Evolutionary conservation across 371 early-diverging fungal species (phyloP).

Genomic region (Apophysomyces ossiformis): DNA sequence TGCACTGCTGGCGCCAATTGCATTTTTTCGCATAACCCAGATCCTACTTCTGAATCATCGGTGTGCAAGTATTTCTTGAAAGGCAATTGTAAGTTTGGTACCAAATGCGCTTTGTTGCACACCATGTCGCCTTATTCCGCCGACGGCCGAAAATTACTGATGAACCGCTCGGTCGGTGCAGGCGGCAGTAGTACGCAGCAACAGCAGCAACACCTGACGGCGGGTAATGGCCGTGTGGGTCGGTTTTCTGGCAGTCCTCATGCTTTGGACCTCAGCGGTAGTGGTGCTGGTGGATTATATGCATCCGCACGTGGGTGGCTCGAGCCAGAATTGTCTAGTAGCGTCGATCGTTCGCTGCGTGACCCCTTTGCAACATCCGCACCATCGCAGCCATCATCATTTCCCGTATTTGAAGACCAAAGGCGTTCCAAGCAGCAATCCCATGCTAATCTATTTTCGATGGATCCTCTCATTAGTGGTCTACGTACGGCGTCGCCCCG

Average conservation of each 20-base stretch:
- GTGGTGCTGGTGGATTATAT: conserved; percentile 18
- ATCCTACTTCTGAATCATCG: conserved; percentile 57
- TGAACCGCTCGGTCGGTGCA: conserved; percentile 15
- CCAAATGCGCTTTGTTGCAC: conserved; percentile 76
- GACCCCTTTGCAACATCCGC: conserved; percentile 10
- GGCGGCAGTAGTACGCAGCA: conserved; percentile 21
- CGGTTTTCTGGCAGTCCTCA: conserved; percentile 8
- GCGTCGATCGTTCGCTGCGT: conserved; percentile 9
- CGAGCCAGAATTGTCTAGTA: conserved; percentile 12
- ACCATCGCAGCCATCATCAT: conserved; percentile 6
- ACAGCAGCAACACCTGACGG: conserved; percentile 19
- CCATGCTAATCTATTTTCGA: conserved; percentile 7
- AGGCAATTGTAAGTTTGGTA: conserved; percentile 84
- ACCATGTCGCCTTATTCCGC: conserved; percentile 36
- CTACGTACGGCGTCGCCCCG: conserved; percentile 14
- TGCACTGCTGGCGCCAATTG: conserved; percentile 82
- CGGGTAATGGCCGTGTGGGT: conserved; percentile 13
- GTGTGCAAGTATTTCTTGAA: conserved; percentile 81
- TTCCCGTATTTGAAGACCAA: conserved; percentile 4
- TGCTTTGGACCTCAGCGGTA: conserved; percentile 5
- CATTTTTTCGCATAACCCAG: conserved; percentile 75
- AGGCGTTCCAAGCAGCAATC: conserved; percentile 6
- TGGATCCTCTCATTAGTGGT: conserved; percentile 7
- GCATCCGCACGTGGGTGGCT: conserved; percentile 20
- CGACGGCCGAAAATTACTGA: conserved; percentile 26